A percentile compares a stretch with the other conserved stretches of the same genome.
Evolutionary conservation across 805 yeast genomes (phyloP).

Genomic region (Hanseniaspora valbyensis): DNA sequence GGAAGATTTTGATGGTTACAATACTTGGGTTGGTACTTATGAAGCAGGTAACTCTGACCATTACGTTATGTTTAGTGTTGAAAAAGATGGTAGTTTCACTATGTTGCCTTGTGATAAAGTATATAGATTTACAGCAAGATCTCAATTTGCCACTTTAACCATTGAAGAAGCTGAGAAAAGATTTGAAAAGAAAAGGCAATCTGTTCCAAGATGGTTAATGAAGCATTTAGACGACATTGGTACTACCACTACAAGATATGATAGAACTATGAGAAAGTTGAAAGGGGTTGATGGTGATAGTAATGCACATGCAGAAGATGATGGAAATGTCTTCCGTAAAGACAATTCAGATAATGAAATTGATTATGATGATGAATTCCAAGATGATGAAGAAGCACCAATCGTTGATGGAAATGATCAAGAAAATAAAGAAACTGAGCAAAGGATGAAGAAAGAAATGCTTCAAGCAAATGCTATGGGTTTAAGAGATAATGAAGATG

Average conservation of each 20-base stretch:
- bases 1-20: conserved; percentile 90
- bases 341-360: conserved; percentile 83
- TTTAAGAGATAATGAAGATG: conserved; percentile 47
- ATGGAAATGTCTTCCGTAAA: conserved; percentile 35
- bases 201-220: conserved; percentile 92
- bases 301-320: conserved; percentile 23
- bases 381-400: conserved; percentile 98
- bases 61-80: conserved; percentile 77
- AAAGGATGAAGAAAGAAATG: conserved; percentile 74
- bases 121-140: conserved; percentile 85
- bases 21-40: conserved; percentile 90
- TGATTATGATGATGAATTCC: conserved; percentile 93
- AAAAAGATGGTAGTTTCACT: conserved; percentile 69
- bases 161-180: conserved; percentile 92
- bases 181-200: conserved; percentile 64
- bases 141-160: conserved; percentile 84
- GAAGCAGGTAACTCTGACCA: conserved; percentile 81
- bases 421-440: conserved; percentile 81
- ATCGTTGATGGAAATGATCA: conserved; percentile 92
- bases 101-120: conserved; percentile 93
- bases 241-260: conserved; percentile 40
- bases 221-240: conserved; percentile 64
- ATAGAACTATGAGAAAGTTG: conserved; percentile 37
- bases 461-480: conserved; percentile 65
- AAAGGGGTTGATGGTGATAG: conserved; percentile 37